phyloP scores from a whole-genome alignment of 768 basidiomycete genomes.

The Antrodiella citrinella region DNA sequence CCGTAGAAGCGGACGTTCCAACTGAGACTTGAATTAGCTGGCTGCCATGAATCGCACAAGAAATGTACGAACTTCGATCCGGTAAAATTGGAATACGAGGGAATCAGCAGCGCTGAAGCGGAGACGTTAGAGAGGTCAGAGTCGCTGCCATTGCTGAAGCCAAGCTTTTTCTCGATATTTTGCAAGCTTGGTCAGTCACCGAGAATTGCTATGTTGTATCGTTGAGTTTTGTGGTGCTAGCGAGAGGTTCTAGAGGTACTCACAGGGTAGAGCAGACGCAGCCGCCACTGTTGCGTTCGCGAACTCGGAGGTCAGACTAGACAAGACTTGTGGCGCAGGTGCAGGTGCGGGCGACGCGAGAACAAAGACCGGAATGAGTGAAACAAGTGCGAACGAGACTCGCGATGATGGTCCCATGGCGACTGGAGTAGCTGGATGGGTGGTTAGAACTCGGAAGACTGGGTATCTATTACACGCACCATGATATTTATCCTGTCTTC shows the following conservation, averaged over 20 bases:
- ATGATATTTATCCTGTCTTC: too few relatives aligned
- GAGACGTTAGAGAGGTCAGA: conserved; percentile 14
- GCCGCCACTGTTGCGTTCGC: conserved; percentile 7
- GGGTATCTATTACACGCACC: too few relatives aligned
- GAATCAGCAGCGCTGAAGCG: conserved; percentile 15
- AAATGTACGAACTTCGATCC: conserved; percentile 7
- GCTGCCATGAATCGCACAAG: too few relatives aligned
- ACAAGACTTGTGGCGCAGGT: conserved; percentile 4
- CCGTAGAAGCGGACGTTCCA: conserved; percentile 21
- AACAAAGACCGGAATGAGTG: too few relatives aligned
- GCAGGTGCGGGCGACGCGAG: conserved; percentile 4
- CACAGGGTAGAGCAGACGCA: conserved; percentile 6
- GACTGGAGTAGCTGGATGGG: too few relatives aligned
- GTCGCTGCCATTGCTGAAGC: conserved; percentile 9
- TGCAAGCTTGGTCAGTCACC: conserved; percentile 16
- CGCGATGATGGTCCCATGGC: too few relatives aligned
- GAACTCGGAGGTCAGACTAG: conserved; percentile 1
- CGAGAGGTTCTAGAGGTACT: neutral
- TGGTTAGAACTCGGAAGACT: too few relatives aligned
- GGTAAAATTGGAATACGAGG: conserved; percentile 15
- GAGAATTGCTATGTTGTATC: conserved; percentile 11
- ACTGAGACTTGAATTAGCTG: neutral
- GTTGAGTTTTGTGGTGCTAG: too few relatives aligned
- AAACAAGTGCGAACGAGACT: too few relatives aligned
- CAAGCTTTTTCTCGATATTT: conserved; percentile 17